phyloP scores from a whole-genome alignment of 2,329 filamentous ascomycete genomes.

The Colletotrichum sansevieriae region DNA sequence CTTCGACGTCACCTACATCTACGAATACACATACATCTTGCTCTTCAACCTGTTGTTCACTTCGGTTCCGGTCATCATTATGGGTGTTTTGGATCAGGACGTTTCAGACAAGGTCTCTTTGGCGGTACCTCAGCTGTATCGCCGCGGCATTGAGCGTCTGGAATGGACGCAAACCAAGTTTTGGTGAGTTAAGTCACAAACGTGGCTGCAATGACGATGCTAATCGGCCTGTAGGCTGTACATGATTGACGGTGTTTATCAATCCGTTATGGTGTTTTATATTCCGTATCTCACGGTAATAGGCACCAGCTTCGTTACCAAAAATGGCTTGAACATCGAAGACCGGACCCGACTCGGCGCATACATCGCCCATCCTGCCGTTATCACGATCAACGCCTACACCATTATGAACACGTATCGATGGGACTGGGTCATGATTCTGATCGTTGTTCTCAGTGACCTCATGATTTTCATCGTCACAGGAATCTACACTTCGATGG shows the following conservation, averaged over 20 bases:
- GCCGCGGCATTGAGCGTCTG: slow-evolving; percentile 92
- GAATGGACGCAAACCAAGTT: slow-evolving; percentile 98
- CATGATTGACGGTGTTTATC: slow-evolving; percentile 95
- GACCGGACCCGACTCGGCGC: slow-evolving; percentile 89
- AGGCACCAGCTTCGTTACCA: slow-evolving; percentile 75
- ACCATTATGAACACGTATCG: slow-evolving; percentile 96
- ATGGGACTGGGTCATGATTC: slow-evolving; percentile 96
- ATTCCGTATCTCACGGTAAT: slow-evolving; percentile 87
- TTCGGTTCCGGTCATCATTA: slow-evolving; percentile 91
- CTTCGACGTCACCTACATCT: slow-evolving; percentile 96
- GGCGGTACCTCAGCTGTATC: slow-evolving; percentile 94
- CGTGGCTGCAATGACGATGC: slow-evolving; percentile 24
- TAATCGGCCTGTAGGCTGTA: slow-evolving; percentile 74
- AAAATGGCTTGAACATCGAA: slow-evolving; percentile 80
- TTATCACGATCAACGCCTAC: slow-evolving; percentile 93
- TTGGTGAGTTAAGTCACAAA: slow-evolving; percentile 74
- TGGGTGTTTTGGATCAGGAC: slow-evolving; percentile 97
- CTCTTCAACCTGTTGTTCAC: slow-evolving; percentile 98
- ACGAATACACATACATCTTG: slow-evolving; percentile 97
- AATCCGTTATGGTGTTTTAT: slow-evolving; percentile 93
- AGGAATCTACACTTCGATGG: slow-evolving; percentile 77
- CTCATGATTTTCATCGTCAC: slow-evolving; percentile 97
- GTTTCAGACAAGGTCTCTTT: slow-evolving; percentile 94
- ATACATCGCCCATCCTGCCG: slow-evolving; percentile 85
- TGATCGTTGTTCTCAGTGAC: slow-evolving; percentile 85